Conservation (phyloP, 2,329 filamentous ascomycete genomes). For the Cercospora sp. region DNA sequence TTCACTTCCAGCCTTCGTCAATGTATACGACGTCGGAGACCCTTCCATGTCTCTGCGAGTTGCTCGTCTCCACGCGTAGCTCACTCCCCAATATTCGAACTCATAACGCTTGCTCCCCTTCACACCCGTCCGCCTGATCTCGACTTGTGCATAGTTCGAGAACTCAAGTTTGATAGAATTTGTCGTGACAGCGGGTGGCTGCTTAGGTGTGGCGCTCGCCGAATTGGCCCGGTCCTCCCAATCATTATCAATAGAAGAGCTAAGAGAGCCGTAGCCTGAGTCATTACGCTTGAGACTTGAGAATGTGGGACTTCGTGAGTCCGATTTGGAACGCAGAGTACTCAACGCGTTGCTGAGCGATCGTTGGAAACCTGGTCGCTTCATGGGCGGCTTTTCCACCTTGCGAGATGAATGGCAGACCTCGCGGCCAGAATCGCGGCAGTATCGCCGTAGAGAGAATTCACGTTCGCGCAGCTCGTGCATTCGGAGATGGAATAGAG, state of each 20-base stretch:
- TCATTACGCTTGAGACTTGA: constrained; percentile 56
- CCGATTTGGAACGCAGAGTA: constrained; percentile 57
- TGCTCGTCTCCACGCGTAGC: constrained; percentile 80
- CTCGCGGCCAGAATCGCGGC: constrained; percentile 87
- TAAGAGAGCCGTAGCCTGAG: constrained; percentile 56
- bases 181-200: constrained; percentile 14
- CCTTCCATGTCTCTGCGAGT: constrained; percentile 65
- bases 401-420: constrained; percentile 81
- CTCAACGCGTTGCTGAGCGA: constrained; percentile 62
- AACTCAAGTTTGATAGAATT: constrained; percentile 90
- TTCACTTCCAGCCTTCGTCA: constrained; percentile 66
- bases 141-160: constrained; percentile 93
- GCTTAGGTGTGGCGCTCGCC: constrained; percentile 11
- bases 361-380: constrained; percentile 55
- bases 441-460: constrained; percentile 89
- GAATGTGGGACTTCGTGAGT: constrained; percentile 46
- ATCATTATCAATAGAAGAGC: constrained; percentile 40
- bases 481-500: constrained; percentile 93
- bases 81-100: constrained; percentile 89
- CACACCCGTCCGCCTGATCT: constrained; percentile 69
- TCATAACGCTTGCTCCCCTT: constrained; percentile 75
- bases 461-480: constrained; percentile 82
- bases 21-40: constrained; percentile 72
- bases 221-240: constrained; percentile 54
- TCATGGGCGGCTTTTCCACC: constrained; percentile 56